A percentile compares a stretch with the other conserved stretches of the same genome.
Conservation (phyloP, 129 eudicot genomes). For the Centella asiatica region DNA sequence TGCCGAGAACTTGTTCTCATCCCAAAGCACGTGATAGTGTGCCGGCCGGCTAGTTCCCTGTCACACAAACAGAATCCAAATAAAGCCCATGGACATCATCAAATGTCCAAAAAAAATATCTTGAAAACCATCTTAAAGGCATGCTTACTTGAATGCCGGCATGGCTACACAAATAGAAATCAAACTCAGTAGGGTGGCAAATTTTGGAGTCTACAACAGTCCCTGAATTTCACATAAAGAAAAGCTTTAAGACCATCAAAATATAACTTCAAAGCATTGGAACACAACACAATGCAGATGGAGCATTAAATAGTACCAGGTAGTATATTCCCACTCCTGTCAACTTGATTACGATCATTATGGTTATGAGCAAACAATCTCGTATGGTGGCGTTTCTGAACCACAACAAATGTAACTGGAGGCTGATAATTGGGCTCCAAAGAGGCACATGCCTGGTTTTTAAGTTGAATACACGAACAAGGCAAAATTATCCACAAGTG, state of each 20-base stretch:
- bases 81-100: background rate
- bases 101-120: background rate
- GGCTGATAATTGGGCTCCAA: constrained; percentile 82
- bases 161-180: constrained; percentile 88
- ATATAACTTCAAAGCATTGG: background rate
- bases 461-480: background rate
- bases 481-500: background rate
- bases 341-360: constrained; percentile 56
- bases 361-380: constrained; percentile 80
- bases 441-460: constrained; percentile 70
- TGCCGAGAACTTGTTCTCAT: constrained; percentile 76
- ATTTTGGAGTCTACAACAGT: constrained; percentile 92
- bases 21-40: constrained; percentile 95
- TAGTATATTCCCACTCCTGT: constrained; percentile 81
- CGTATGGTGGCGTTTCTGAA: constrained; percentile 91
- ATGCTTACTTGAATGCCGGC: constrained; percentile 78
- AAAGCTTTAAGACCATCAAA: background rate
- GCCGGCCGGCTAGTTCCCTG: constrained; percentile 99
- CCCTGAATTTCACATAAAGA: constrained; percentile 31
- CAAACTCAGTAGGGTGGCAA: constrained; percentile 92
- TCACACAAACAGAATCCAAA: constrained; percentile 2
- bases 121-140: background rate
- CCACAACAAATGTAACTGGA: constrained; percentile 89
- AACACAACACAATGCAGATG: background rate
- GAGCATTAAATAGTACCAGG: constrained; percentile 41